Evolutionary conservation across 495 filamentous ascomycete species (phyloP).

Genomic region (Elasticomyces elasticus): DNA sequence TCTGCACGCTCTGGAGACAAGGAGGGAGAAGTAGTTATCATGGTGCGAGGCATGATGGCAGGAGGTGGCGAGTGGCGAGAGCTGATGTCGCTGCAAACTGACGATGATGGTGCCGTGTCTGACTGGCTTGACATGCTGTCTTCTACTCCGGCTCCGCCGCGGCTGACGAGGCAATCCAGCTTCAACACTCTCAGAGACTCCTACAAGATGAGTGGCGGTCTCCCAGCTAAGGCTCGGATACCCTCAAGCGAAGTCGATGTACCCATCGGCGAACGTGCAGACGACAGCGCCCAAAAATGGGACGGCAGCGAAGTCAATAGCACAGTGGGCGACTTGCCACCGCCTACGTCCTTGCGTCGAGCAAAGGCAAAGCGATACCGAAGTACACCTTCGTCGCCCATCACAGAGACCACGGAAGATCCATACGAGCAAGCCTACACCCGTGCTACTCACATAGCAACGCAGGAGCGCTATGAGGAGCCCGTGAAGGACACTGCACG

Average conservation of each 20-base stretch:
- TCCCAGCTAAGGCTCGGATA: slow-evolving; percentile 38
- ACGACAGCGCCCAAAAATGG: slow-evolving; percentile 28
- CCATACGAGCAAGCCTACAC: slow-evolving; percentile 10
- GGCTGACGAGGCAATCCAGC: slow-evolving; percentile 24
- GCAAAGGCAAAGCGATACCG: slow-evolving; percentile 12
- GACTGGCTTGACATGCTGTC: slow-evolving; percentile 89
- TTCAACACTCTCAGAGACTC: slow-evolving; percentile 25
- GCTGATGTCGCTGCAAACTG: slow-evolving; percentile 57
- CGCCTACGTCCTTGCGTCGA: background rate
- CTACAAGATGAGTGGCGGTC: slow-evolving; percentile 5
- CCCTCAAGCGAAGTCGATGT: slow-evolving; percentile 48
- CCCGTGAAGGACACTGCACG: background rate
- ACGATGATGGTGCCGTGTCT: slow-evolving; percentile 61
- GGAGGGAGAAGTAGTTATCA: slow-evolving; percentile 63
- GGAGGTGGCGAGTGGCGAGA: slow-evolving; percentile 68
- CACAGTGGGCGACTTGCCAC: slow-evolving; percentile 4
- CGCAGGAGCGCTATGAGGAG: slow-evolving; percentile 7
- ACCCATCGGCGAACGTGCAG: slow-evolving; percentile 63
- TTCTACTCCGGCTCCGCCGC: slow-evolving; percentile 62
- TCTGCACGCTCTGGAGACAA: slow-evolving; percentile 72
- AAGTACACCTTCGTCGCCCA: slow-evolving; percentile 7
- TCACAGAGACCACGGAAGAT: slow-evolving; percentile 9
- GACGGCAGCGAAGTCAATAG: slow-evolving; percentile 19
- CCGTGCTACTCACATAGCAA: background rate
- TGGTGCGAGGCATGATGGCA: slow-evolving; percentile 58